These are phyloP conservation scores for Suillus hirtellus DNA, from an alignment of 768 basidiomycete genomes.

Conservation along the genomic window DNA sequence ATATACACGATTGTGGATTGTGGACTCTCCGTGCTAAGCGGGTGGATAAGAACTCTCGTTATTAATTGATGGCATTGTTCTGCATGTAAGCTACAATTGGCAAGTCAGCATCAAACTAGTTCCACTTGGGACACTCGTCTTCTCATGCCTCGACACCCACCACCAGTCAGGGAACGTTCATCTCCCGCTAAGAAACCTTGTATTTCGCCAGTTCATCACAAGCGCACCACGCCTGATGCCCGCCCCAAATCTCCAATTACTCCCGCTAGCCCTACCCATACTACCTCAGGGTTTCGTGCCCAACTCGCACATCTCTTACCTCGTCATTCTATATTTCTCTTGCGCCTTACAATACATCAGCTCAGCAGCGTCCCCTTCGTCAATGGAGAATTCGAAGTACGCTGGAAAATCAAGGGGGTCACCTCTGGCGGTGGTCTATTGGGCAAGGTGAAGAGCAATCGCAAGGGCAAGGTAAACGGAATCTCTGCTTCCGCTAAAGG, in stretches of 20 bases:
- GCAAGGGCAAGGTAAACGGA: conserved; percentile 16
- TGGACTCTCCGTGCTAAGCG: too few relatives aligned
- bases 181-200: neutral
- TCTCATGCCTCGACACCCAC: too few relatives aligned
- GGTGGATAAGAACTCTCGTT: too few relatives aligned
- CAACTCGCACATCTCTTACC: conserved; percentile 64
- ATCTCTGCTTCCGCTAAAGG: conserved; percentile 7
- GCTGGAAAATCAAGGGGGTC: conserved; percentile 71
- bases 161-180: too few relatives aligned
- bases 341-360: conserved; percentile 61
- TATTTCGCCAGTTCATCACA: neutral
- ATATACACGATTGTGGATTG: too few relatives aligned
- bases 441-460: conserved; percentile 36
- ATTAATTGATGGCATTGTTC: too few relatives aligned
- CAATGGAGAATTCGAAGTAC: conserved; percentile 65
- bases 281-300: conserved; percentile 45
- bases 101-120: too few relatives aligned
- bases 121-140: too few relatives aligned
- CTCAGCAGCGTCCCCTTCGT: conserved; percentile 73
- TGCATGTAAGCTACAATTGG: too few relatives aligned
- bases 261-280: neutral
- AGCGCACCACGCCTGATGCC: neutral
- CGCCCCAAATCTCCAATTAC: neutral
- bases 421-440: conserved; percentile 43
- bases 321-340: conserved; percentile 65